phyloP scores from a whole-genome alignment of 768 basidiomycete genomes.

The Mycena filopes region DNA sequence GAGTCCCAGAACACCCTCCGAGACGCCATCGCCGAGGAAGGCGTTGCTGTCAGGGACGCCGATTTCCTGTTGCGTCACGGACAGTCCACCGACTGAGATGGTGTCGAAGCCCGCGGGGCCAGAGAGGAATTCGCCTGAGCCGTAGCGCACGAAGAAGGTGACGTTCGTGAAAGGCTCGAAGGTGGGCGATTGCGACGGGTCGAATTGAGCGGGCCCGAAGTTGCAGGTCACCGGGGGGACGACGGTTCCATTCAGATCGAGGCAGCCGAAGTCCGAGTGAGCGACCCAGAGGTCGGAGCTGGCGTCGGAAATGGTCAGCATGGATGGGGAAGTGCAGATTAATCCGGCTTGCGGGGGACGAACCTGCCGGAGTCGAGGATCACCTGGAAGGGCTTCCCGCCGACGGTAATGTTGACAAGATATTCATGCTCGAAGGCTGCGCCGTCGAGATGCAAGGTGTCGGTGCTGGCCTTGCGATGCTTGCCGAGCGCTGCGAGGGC shows the following conservation, averaged over 20 bases:
- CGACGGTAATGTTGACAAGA: constrained; percentile 31
- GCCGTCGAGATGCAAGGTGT: constrained; percentile 18
- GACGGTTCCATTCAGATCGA: constrained; percentile 15
- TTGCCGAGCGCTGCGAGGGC: background rate
- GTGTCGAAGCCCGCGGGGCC: constrained; percentile 35
- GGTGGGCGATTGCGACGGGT: constrained; percentile 25
- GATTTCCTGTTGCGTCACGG: constrained; percentile 33
- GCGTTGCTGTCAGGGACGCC: constrained; percentile 25
- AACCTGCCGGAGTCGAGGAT: constrained; percentile 35
- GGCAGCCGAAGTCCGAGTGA: constrained; percentile 29
- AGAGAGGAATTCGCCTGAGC: constrained; percentile 29
- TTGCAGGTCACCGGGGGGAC: constrained; percentile 25
- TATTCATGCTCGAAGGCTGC: constrained; percentile 30
- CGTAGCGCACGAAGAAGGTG: constrained; percentile 34
- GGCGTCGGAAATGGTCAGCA: background rate
- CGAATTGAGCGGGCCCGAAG: constrained; percentile 33
- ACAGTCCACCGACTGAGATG: constrained; percentile 28
- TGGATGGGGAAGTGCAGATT: background rate
- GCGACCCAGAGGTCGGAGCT: constrained; percentile 37
- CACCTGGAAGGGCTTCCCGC: constrained; percentile 28
- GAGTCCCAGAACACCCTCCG: constrained; percentile 27
- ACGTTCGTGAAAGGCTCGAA: constrained; percentile 25
- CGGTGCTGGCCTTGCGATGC: background rate
- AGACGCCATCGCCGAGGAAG: constrained; percentile 18
- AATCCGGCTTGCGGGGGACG: background rate